Evolutionary conservation across 2,329 filamentous ascomycete species (phyloP).

Genomic region (Colletotrichum australisinense): DNA sequence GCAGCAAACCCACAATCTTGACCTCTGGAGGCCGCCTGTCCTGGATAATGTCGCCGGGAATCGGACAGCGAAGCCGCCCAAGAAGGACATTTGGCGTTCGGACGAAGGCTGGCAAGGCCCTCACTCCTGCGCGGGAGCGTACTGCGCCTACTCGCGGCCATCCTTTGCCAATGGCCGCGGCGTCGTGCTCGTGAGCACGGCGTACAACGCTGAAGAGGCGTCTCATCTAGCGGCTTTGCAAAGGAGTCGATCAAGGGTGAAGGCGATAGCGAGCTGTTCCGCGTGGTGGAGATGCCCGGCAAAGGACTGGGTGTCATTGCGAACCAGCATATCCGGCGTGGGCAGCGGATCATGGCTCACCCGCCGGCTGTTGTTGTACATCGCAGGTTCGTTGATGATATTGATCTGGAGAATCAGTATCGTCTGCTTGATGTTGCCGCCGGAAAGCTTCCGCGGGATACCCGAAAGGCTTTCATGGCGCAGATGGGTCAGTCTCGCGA

Average conservation of each 20-base stretch:
- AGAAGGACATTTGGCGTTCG: slow-evolving; percentile 33
- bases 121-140: slow-evolving; percentile 30
- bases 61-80: slow-evolving; percentile 11
- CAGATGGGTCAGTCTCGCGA: slow-evolving; percentile 40
- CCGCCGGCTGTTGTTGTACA: slow-evolving; percentile 45
- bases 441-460: slow-evolving; percentile 39
- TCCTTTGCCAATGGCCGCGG: slow-evolving; percentile 50
- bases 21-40: neutral
- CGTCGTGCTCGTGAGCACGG: slow-evolving; percentile 51
- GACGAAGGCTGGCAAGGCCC: slow-evolving; percentile 34
- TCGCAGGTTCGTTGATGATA: slow-evolving; percentile 35
- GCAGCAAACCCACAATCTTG: slow-evolving; percentile 6
- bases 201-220: slow-evolving; percentile 33
- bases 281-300: slow-evolving; percentile 39
- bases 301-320: slow-evolving; percentile 48
- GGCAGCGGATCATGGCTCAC: slow-evolving; percentile 46
- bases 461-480: slow-evolving; percentile 37
- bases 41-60: slow-evolving; percentile 1
- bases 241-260: neutral
- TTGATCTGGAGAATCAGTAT: slow-evolving; percentile 39
- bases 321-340: slow-evolving; percentile 42
- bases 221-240: slow-evolving; percentile 17
- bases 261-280: slow-evolving; percentile 12
- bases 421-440: slow-evolving; percentile 42
- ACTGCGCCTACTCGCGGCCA: slow-evolving; percentile 49